Base-by-base conservation (phyloP, 2,329 filamentous ascomycete species). In the Fusarium acutatum region DNA sequence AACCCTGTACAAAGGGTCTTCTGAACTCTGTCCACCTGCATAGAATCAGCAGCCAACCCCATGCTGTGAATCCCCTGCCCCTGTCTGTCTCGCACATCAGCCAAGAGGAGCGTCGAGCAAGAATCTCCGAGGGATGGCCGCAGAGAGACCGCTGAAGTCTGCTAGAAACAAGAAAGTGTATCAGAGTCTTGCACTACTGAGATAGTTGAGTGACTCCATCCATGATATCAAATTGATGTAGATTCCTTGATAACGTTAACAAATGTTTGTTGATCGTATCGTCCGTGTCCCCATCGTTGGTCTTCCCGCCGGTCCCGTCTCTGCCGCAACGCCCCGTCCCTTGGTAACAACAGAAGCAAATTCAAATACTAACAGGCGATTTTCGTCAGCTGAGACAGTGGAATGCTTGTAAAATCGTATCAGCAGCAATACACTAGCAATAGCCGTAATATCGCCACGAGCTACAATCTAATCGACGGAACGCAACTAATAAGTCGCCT, bases 71-170 rank as follows among this genome's bases (percentile, higher is more conserved):
- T 38, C 66, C 68, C 53, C 52, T 71, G 40, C 67, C 67, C 71
- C 59, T 69, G 71, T 41, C 34, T 35, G 30, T 44, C 60, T 46
- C 67, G 43, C 52, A 47, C 54, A 60, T 52, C 62, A 67, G 53
- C 63, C 63, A 60, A 60, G 69, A 63, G 47, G 50, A 72, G 59
- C 40, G 28, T 60, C 34, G 30, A 54, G 46, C 54, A 64, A 60
- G 67, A 72, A 69, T 53, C 67, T 60, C 72, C 72, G 72, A 74
- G 41, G 68, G 44, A 72, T 60, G 62, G 60, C 71, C 71, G 72
- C 35, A 64, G 54, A 72, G 53, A 63, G 49, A 24, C 64, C 64
- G 65, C n/a, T 38, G 22, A 49, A 37, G 28, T 57, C 57, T 53
- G 47, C n/a, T 13, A 43, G 50, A 56, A 57, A 57, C 59, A 61